These are phyloP conservation scores for Aphanomyces invadans DNA, from an alignment of 352 stramenopile species.

Conservation along the genomic window DNA sequence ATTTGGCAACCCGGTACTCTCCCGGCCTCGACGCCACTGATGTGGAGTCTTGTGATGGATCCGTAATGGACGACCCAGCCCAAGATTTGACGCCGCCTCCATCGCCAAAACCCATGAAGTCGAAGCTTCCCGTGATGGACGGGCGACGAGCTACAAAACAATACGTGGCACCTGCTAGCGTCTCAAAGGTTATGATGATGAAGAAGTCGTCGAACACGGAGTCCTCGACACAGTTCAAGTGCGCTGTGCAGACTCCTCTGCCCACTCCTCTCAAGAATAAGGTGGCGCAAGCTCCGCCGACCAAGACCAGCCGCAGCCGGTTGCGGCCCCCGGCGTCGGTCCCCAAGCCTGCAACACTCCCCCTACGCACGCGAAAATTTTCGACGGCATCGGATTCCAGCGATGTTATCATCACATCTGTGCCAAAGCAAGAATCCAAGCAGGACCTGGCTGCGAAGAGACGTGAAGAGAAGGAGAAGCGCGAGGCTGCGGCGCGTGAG, in stretches of 20 bases:
- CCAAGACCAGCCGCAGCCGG: background rate
- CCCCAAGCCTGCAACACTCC: background rate
- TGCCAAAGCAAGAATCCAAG: conserved; percentile 11
- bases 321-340: background rate
- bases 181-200: conserved; percentile 10
- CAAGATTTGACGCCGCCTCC: background rate
- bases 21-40: conserved; percentile 12
- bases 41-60: conserved; percentile 19
- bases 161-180: conserved; percentile 11
- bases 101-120: background rate
- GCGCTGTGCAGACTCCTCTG: background rate
- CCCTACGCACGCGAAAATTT: conserved; percentile 5
- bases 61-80: conserved; percentile 1
- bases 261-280: background rate
- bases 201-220: conserved; percentile 14
- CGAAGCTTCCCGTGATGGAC: background rate
- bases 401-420: background rate
- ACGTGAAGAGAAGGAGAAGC: conserved; percentile 24
- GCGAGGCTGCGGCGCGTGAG: background rate
- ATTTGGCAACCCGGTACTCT: conserved; percentile 14
- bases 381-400: background rate
- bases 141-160: background rate
- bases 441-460: conserved; percentile 16
- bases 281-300: background rate
- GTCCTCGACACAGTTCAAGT: background rate